A percentile compares a stretch with the other conserved stretches of the same genome.
phyloP scores from a whole-genome alignment of 78 protist genomes.

The Tieghemostelium lacteum region DNA sequence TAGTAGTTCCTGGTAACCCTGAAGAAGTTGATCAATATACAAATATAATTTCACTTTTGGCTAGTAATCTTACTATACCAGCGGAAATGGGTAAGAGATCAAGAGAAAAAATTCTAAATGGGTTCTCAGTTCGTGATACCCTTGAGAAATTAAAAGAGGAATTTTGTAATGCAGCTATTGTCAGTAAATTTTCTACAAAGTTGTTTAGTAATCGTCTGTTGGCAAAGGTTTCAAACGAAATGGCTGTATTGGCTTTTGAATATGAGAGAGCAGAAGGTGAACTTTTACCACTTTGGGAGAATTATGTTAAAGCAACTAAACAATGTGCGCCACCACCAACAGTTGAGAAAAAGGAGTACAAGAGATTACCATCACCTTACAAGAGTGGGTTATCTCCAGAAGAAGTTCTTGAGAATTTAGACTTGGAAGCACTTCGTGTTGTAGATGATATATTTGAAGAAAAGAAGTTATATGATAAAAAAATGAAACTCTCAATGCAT shows the following conservation, averaged over 20 bases:
- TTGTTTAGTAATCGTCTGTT: slow-evolving; percentile 22
- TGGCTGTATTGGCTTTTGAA: slow-evolving; percentile 35
- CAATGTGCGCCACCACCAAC: slow-evolving; percentile 55
- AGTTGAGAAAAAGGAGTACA: not conserved
- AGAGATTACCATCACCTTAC: slow-evolving; percentile 24
- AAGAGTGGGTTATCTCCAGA: slow-evolving; percentile 16
- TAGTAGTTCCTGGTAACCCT: slow-evolving; percentile 57
- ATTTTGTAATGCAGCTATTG: slow-evolving; percentile 63
- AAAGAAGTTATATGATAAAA: slow-evolving; percentile 12
- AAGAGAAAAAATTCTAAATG: slow-evolving; percentile 34
- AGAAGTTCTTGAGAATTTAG: slow-evolving; percentile 4
- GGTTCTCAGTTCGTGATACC: slow-evolving; percentile 44
- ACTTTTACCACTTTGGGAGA: slow-evolving; percentile 54
- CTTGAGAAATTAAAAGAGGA: slow-evolving; percentile 29
- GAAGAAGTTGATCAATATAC: slow-evolving; percentile 60
- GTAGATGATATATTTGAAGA: slow-evolving; percentile 33
- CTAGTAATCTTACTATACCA: not conserved
- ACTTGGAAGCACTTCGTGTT: not conserved
- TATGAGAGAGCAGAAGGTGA: slow-evolving; percentile 42
- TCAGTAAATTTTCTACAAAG: not conserved
- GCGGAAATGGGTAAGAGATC: slow-evolving; percentile 11
- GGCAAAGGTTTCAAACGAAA: slow-evolving; percentile 19
- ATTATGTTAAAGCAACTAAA: not conserved
- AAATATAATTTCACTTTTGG: slow-evolving; percentile 27
- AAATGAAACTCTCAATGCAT: slow-evolving; percentile 24